Conservation (phyloP, 163 green algal genomes). For the Scenedesmus sp. region DNA sequence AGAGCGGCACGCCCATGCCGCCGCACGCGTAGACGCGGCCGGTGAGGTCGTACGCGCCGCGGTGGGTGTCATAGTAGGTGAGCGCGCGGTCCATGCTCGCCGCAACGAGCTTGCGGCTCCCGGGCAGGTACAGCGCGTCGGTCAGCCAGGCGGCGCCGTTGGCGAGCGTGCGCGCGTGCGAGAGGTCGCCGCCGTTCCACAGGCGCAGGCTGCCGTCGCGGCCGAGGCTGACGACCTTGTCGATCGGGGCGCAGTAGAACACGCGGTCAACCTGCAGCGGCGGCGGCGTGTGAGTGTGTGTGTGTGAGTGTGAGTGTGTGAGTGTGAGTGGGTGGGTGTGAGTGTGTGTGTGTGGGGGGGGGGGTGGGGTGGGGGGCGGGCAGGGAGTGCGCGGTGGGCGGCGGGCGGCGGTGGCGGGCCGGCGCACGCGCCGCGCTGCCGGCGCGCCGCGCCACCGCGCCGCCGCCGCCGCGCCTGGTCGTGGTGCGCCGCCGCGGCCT, state of each 20-base stretch:
- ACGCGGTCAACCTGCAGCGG: slow-evolving; percentile 56
- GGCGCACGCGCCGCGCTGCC: no score
- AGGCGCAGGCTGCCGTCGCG: slow-evolving; percentile 76
- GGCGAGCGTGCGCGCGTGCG: slow-evolving; percentile 68
- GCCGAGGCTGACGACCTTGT: slow-evolving; percentile 80
- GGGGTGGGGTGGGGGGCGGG: no score
- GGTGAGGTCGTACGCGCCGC: slow-evolving; percentile 66
- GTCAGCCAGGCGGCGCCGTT: slow-evolving; percentile 78
- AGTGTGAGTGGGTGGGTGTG: no score
- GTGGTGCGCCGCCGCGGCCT: no score
- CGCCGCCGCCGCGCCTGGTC: slow-evolving; percentile 39
- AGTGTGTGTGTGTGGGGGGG: no score
- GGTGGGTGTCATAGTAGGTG: slow-evolving; percentile 79
- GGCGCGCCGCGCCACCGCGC: no score
- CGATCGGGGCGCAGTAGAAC: slow-evolving; percentile 61
- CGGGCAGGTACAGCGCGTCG: slow-evolving; percentile 71
- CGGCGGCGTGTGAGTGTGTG: neutral
- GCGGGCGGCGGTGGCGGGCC: no score
- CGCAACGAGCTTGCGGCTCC: slow-evolving; percentile 68
- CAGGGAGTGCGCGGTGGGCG: no score
- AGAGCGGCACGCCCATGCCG: slow-evolving; percentile 68
- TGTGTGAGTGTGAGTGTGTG: no score
- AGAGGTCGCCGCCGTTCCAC: slow-evolving; percentile 74
- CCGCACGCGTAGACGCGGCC: slow-evolving; percentile 67
- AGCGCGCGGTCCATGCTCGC: slow-evolving; percentile 76